Conservation (phyloP, 1,139 yeast genomes). For the Wickerhamomyces sp. region DNA sequence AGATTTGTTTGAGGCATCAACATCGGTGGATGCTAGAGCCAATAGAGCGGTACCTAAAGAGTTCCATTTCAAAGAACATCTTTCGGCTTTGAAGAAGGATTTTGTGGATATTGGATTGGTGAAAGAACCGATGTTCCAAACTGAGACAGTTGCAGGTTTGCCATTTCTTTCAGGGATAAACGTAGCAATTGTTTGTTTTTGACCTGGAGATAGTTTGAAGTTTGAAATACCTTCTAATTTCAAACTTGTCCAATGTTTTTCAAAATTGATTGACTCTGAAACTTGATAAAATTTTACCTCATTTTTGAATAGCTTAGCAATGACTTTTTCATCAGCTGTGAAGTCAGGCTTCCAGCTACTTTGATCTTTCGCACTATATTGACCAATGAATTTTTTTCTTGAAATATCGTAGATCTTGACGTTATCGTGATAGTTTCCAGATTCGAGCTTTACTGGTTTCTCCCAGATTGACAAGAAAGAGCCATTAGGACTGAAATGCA, state of each 20-base stretch:
- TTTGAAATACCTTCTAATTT: constrained; percentile 58
- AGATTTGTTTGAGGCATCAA: constrained; percentile 88
- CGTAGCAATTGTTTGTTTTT: constrained; percentile 84
- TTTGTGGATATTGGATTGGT: constrained; percentile 77
- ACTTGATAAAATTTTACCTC: constrained; percentile 71
- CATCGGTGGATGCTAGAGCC: constrained; percentile 93
- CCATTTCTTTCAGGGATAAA: constrained; percentile 83
- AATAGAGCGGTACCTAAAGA: constrained; percentile 88
- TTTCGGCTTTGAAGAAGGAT: constrained; percentile 92
- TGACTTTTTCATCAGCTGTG: constrained; percentile 68
- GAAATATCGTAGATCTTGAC: constrained; percentile 65
- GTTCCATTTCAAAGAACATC: constrained; percentile 92
- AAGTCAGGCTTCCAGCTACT: constrained; percentile 91
- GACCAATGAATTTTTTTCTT: constrained; percentile 48
- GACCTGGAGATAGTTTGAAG: constrained; percentile 74
- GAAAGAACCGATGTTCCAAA: constrained; percentile 66
- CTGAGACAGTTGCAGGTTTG: constrained; percentile 83
- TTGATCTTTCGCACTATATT: constrained; percentile 79
- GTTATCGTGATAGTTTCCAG: constrained; percentile 67
- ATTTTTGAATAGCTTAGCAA: constrained; percentile 59
- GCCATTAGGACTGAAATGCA: constrained; percentile 88
- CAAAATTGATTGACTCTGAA: constrained; percentile 38
- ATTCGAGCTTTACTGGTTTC: constrained; percentile 64
- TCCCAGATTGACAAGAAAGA: constrained; percentile 86
- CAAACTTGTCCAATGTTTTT: constrained; percentile 58